Evolutionary conservation across 176 grass and related monocot genomes (phyloP), one percentile per base, ranked within the genome.

Genomic region (Cenchrus fungigraminus): DNA sequence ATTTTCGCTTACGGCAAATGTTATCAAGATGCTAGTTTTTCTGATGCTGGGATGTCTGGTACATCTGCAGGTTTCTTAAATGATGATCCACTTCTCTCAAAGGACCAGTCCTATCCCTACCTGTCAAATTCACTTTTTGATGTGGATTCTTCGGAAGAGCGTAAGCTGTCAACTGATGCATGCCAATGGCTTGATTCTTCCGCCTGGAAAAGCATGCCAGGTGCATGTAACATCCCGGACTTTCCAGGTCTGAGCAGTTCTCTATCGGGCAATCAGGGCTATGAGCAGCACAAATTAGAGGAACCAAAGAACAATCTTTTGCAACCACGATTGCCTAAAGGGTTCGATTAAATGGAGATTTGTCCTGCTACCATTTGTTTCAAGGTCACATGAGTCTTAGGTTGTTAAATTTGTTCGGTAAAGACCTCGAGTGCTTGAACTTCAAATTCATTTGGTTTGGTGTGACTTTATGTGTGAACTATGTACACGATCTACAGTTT

Each of bases 171-270:
- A 49, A 29, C 6, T 71, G 56, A 61, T 61, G 17, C 31, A 49
- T 81, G 34, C 45, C 53, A 61, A 6, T 53, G 16, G 13, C 32
- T 88, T 2, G 74, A 83, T 54, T 66, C 84, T 12, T 54, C 3
- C 9, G 6, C 46, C 5, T 88, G 85, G 91, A 71, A 77, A 10
- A 93, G 87, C 61, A 79, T 84, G 86, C 82, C 82, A 6, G 66
- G 64, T 54, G 79, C 82, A 22, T 65, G 40, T 75, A 63, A 86
- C 53, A 80, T 86, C 69, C 1, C 57, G 15, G 79, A 74, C 78
- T 71, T 52, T 75, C 17, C 6, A 81, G n/a, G 34, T 0, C 28
- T 84, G 57, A 84, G 44, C 47, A 17, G 59, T 73, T 62, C 80
- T 83, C 15, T 62, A 49, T 40, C 16, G 17, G 42, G 44, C 57